Evolutionary conservation across 192 early-diverging fungal species (phyloP), one percentile per base, ranked within the genome.

Genomic region (Phycomyces nitens): DNA sequence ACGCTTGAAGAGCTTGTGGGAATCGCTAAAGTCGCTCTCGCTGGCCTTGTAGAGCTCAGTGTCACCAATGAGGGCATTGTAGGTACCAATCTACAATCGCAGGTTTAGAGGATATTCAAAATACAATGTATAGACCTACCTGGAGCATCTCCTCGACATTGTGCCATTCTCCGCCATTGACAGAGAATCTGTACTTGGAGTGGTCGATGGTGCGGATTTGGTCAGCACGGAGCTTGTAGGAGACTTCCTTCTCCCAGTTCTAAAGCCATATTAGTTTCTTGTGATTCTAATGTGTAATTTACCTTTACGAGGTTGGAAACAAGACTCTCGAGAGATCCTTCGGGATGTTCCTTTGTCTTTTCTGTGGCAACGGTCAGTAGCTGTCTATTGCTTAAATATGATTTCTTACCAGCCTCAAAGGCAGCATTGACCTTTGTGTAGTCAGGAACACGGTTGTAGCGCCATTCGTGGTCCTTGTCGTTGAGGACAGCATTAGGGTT

Each of bases 161-260:
- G n/a, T 74, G 62, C 73, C 77, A 78, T 34, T 58, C 21, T 11
- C 54, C 39, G 11, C 77, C 77, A 47, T 78, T 78, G 38, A 69
- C 68, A 23, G 77, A 78, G 50, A 78, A 78, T 41, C 67, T 63
- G 55, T 78, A 78, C 47, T 69, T 69, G 38, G 75, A 60, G 40
- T 60, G 65, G 27, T 75, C 60, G 22, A 78, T 78, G n/a, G 77
- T 78, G 49, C 77, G 77, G 49, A 67, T 69, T 52, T 78, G 62
- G 43, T 68, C 77, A 21, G 73, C 74, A 43, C 57, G 56, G 11
- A 69, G 53, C 59, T 78, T 78, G 47, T 69, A 78, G 15, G 77
- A 78, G 18, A 69, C 65, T 26, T 78, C 77, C 60, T 78, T 78
- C 53, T 78, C 77, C 77, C 77, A 78, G 74, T 78, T 78, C 70